These are phyloP conservation scores for Thielaviopsis punctulata DNA, from an alignment of 2,329 filamentous ascomycete species.

Conservation along the genomic window DNA sequence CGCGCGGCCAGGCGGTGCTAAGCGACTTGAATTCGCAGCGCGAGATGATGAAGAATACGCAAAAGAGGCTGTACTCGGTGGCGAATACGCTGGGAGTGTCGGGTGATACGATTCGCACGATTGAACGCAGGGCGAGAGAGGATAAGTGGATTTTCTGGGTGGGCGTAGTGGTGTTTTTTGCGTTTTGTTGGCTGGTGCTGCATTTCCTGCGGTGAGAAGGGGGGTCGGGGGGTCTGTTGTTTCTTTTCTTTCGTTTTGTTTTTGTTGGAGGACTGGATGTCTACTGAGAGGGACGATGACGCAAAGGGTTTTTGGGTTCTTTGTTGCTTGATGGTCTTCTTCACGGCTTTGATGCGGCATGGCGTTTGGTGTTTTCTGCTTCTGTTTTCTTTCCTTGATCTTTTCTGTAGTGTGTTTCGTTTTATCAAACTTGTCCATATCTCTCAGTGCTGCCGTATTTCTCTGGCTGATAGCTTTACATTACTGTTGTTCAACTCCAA, in stretches of 20 bases:
- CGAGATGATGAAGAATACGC: constrained; percentile 89
- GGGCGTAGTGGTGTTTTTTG: constrained; percentile 71
- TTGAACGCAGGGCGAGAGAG: constrained; percentile 77
- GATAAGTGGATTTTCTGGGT: constrained; percentile 97
- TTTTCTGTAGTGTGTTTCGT: not conserved
- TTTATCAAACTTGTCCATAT: not conserved
- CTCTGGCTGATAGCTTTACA: no score
- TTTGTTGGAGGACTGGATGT: no score
- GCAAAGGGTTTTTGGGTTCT: constrained; percentile 12
- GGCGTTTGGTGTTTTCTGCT: constrained; percentile 5
- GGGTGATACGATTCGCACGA: constrained; percentile 92
- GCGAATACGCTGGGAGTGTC: constrained; percentile 87
- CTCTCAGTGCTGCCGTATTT: no score
- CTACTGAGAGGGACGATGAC: no score
- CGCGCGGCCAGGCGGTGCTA: constrained; percentile 75
- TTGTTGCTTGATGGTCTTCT: constrained; percentile 6
- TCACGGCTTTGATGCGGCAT: constrained; percentile 8
- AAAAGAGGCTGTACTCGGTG: constrained; percentile 77
- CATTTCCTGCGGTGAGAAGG: constrained; percentile 56
- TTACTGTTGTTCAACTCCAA: no score
- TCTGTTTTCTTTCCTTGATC: not conserved
- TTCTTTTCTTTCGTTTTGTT: constrained; percentile 6
- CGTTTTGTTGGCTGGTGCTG: constrained; percentile 82
- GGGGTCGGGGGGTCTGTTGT: constrained; percentile 8
- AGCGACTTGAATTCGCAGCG: constrained; percentile 77